These are phyloP conservation scores for Hypoxylon rubiginosum DNA, from an alignment of 2,329 filamentous ascomycete genomes.

Conservation along the genomic window DNA sequence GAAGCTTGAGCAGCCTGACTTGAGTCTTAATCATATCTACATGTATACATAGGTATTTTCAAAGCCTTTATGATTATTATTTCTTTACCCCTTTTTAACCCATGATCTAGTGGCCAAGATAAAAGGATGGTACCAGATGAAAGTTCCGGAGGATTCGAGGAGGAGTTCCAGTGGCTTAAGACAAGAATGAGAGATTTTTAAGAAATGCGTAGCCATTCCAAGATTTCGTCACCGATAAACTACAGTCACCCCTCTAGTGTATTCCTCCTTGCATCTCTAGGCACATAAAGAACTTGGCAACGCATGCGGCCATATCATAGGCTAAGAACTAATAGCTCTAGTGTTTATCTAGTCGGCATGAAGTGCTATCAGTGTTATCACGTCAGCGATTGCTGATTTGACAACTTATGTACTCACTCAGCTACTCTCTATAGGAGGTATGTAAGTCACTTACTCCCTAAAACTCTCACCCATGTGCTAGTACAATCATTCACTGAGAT, in stretches of 20 bases:
- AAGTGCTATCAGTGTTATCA: background rate
- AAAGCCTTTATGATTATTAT: background rate
- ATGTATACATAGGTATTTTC: background rate
- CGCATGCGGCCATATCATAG: background rate
- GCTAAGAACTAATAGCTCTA: background rate
- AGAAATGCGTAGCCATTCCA: background rate
- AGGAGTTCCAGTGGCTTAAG: background rate
- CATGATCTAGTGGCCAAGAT: background rate
- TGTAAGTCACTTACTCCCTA: no score
- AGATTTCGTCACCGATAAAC: background rate
- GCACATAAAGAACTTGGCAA: background rate
- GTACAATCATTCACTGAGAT: background rate
- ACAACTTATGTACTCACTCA: no score
- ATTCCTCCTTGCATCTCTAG: slow-evolving; percentile 1
- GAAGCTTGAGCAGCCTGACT: background rate
- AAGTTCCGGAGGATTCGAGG: background rate
- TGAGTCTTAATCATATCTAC: background rate
- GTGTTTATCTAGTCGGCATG: background rate
- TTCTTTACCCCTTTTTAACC: background rate
- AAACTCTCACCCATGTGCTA: no score
- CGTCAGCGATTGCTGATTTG: background rate
- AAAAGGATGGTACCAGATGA: background rate
- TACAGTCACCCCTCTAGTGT: background rate
- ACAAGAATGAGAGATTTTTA: background rate
- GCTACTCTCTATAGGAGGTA: no score